These are phyloP conservation scores for Sugiyamaella grinbergsii DNA, from an alignment of 1,139 yeast species.

Conservation along the genomic window DNA sequence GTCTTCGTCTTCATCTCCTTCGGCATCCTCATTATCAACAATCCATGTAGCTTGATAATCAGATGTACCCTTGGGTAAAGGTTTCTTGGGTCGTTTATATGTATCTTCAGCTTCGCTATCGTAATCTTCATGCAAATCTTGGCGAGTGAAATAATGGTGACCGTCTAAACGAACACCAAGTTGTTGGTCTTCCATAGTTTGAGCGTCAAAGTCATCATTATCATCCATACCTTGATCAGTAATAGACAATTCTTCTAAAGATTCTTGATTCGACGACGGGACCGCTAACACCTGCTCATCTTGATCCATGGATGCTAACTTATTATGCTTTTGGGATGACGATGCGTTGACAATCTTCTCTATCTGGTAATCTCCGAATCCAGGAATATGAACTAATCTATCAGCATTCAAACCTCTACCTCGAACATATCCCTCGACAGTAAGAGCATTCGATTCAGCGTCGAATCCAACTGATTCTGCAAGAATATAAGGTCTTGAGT, in stretches of 20 bases:
- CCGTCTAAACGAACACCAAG: conserved; percentile 73
- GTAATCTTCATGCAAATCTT: conserved; percentile 37
- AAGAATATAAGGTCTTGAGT: conserved; percentile 79
- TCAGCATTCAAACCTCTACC: conserved; percentile 82
- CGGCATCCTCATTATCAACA: conserved; percentile 56
- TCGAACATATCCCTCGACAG: conserved; percentile 80
- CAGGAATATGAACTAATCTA: conserved; percentile 81
- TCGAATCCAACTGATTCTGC: conserved; percentile 64
- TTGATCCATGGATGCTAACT: conserved; percentile 36
- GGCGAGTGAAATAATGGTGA: conserved; percentile 56
- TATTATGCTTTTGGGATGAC: conserved; percentile 23
- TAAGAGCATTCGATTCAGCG: conserved; percentile 48
- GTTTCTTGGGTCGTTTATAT: conserved; percentile 38
- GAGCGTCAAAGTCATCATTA: conserved; percentile 31
- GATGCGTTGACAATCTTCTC: conserved; percentile 54
- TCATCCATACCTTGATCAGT: conserved; percentile 54
- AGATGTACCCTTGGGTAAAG: conserved; percentile 84
- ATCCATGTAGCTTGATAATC: conserved; percentile 95
- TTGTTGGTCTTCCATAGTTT: conserved; percentile 44
- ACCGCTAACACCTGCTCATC: conserved; percentile 39
- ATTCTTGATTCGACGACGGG: conserved; percentile 62
- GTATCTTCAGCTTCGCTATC: conserved; percentile 35
- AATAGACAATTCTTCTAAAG: conserved; percentile 67
- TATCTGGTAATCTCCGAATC: conserved; percentile 84
- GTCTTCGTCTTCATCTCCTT: conserved; percentile 49